Conservation (phyloP, 257 asterid genomes). For the Plantago elongata region DNA sequence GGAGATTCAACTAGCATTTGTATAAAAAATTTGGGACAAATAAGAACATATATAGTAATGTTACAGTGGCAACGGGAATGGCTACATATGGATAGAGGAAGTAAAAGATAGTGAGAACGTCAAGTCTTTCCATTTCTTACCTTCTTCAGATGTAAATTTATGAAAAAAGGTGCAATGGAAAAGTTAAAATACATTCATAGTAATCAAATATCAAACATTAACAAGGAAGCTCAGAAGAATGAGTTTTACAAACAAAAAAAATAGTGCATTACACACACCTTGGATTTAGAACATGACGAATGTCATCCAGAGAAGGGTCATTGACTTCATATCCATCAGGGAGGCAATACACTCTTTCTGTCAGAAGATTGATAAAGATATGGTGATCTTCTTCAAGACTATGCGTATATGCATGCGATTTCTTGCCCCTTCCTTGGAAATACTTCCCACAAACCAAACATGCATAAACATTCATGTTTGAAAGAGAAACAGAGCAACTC, state of each 20-base stretch:
- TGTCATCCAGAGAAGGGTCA: slow-evolving; percentile 91
- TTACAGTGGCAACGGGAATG: no score
- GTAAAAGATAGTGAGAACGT: no score
- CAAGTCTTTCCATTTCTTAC: background rate
- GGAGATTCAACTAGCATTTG: no score
- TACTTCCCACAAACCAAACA: slow-evolving; percentile 97
- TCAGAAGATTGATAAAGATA: slow-evolving; percentile 85
- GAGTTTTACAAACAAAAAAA: background rate
- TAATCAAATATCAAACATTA: background rate
- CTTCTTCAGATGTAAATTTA: slow-evolving; percentile 6
- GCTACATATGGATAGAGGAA: slow-evolving; percentile 1
- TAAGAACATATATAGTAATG: no score
- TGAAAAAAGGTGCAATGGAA: background rate
- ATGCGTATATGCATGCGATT: slow-evolving; percentile 95
- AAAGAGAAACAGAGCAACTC: slow-evolving; percentile 91
- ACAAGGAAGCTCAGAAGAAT: background rate
- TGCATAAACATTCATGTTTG: slow-evolving; percentile 92
- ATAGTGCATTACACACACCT: slow-evolving; percentile 40
- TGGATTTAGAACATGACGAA: slow-evolving; percentile 88
- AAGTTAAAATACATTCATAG: background rate
- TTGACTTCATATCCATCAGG: slow-evolving; percentile 97
- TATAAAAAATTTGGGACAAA: no score
- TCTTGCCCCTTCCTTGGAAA: slow-evolving; percentile 94
- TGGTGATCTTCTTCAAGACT: slow-evolving; percentile 98
- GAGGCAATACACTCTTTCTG: slow-evolving; percentile 94